Conservation (phyloP, 2,329 filamentous ascomycete species). For the Aspergillus amoenus region DNA sequence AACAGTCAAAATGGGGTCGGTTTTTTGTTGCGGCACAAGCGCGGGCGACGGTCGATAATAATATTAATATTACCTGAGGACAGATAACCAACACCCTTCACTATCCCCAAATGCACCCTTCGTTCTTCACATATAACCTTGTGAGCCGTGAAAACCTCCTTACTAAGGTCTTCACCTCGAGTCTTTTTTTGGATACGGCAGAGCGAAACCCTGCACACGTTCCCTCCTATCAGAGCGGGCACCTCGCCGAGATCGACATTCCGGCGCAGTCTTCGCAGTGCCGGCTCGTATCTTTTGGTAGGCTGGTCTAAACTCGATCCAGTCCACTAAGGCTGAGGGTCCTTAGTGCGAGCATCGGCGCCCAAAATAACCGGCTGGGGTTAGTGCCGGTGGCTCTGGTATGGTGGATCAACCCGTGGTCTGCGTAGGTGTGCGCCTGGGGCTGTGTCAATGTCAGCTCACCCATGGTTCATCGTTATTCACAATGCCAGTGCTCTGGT, state of each 20-base stretch:
- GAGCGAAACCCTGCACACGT: background rate
- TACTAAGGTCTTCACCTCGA: background rate
- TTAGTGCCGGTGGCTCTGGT: background rate
- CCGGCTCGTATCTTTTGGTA: background rate
- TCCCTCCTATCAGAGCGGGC: background rate
- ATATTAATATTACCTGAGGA: too few species aligned
- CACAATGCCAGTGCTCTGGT: too few species aligned
- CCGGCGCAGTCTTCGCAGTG: background rate
- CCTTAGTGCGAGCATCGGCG: background rate
- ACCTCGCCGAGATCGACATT: background rate
- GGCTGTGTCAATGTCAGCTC: background rate
- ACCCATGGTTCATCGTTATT: background rate
- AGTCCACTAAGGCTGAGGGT: too few species aligned
- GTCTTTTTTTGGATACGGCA: constrained; percentile 3
- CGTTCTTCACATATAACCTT: too few species aligned
- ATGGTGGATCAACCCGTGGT: background rate
- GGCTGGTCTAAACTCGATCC: too few species aligned
- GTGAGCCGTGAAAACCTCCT: background rate
- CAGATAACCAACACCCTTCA: too few species aligned
- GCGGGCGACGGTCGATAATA: too few species aligned
- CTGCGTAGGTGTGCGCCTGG: background rate
- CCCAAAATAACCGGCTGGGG: background rate
- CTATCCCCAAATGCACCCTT: too few species aligned
- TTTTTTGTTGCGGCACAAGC: too few species aligned
- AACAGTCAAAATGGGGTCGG: background rate